Evolutionary conservation across 2,329 filamentous ascomycete genomes (phyloP), one percentile per base, ranked within the genome.

Genomic region (Fusarium cyanostomum): DNA sequence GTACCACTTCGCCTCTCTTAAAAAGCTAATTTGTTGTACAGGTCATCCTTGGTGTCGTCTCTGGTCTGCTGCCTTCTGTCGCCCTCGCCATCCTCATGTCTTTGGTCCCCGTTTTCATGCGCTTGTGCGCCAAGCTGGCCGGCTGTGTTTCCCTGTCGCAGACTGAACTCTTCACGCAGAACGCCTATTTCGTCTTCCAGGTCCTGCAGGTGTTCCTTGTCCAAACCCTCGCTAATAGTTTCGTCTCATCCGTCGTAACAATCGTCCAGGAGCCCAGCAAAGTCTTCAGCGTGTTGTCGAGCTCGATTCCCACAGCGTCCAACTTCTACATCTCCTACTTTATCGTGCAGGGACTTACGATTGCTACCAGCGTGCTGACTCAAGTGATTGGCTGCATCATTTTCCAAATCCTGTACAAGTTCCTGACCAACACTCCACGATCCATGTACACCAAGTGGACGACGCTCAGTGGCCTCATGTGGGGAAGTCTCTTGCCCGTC

Each of bases 261-360:
- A 88, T 96, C 49, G 82, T 86, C 16, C 34, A 87, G 0, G 69
- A 92, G 5, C 92, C 93, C 1, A 72, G 77, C 7, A 76, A 77
- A 1, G 85, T 88, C 21, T 87, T 92, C 0, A 77, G 72, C 3
- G 78, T 94, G 48, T 81, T 97, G 9, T 89, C 92, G 2, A 73
- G 81, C 9, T 88, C 90, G 46, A 81, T 99, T 15, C 95, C 95
- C 11, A 89, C 86, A 38, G 88, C 92, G 0, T 94, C 93, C 63
- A 98, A 96, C 79, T 96, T 98, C 73, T 99, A 97, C 78, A 89
- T 98, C 49, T 92, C 78, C 12, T 97, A 96, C 78, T 94, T 97
- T 66, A 87, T 96, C 35, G 82, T 97, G 1, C 92, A 97, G 75
- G 93, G 92, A 46, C 80, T 96, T 44, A 89, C 88, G 0, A 86